Evolutionary conservation across 208 protist species (phyloP), one percentile per base, ranked within the genome.

Genomic region (Phytomonas sp.): DNA sequence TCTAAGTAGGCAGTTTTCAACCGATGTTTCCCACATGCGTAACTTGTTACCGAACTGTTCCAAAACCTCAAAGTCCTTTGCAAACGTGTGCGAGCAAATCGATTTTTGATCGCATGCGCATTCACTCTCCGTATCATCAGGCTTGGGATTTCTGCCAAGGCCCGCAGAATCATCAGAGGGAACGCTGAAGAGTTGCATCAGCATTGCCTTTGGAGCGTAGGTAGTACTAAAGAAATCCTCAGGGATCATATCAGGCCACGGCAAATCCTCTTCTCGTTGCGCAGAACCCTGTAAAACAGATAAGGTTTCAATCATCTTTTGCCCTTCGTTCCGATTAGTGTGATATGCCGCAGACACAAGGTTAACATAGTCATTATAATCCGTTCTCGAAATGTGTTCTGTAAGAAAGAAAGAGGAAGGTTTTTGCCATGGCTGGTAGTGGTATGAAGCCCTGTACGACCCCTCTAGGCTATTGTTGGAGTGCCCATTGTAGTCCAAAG

Each of bases 1-100:
- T 63, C 82, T 69, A 52, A 94, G 70, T 64, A 97, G 69, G 56
- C 86, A 94, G 30, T 68, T 52, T 69, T 96, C 88, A 26, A 97
- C 93, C 4, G 61, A 80, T 23, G 66, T 65, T 67, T 94, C 82
- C 80, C 81, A 97, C 52, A 69, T 60, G 11, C 89, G 86, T 59
- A 97, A 79, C 66, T 89, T 72, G 66, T 81, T 85, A 66, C 77
- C 80, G 31, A 87, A 81, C 31, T 62, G 29, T 73, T 96, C 88
- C 8, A 95, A 70, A n/a, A 74, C 78, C 60, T 89, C 80, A 63
- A 85, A 89, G 74, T 94, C 89, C 14, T 79, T 73, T 26, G 52
- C 69, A 63, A 94, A 92, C 12, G 84, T 86, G 49, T 77, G 19
- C 8, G 45, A 8, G 19, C 45, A 56, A 26, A 56, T 26, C 23